Evolutionary conservation across 495 filamentous ascomycete genomes (phyloP), one percentile per base, ranked within the genome.

Genomic region (Parathielavia hyrcaniae): DNA sequence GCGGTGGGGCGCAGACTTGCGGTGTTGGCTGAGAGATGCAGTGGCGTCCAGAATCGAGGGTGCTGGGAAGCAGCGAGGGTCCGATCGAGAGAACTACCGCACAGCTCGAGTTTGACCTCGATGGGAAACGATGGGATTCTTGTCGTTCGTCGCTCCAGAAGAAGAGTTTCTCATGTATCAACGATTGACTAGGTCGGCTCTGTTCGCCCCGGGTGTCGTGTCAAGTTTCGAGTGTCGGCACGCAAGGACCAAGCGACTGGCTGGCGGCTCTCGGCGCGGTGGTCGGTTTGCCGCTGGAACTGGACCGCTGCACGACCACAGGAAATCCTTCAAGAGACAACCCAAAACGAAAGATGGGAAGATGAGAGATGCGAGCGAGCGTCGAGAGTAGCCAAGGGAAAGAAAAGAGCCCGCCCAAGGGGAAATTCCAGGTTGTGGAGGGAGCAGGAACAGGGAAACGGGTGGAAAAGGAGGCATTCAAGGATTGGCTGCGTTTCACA

Each of bases 401-500:
- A 64, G 13, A 61, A 71, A 63, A 62, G 54, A 46, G 59, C 56
- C 62, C 52, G 52, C 26, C 51, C 57, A 64, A 54, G 58, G 60
- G 57, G 64, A 66, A 54, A 30, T 30, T 30, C 6, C 26, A 30
- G 26, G 26, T 30, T 30, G 57, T 53, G 23, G 57, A 61, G 65
- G 63, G 59, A 61, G 61, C 58, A 61, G 58, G 64, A 65, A 64
- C 64, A 64, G 44, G 59, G 60, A 62, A 68, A 47, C 43, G 43
- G 49, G 38, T 67, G 57, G 62, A 69, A 58, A 66, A 65, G 64
- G 69, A 62, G 66, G 61, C 60, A 43, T 64, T 60, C 63, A 66
- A 66, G 64, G 66, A 68, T 64, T 59, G 56, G 50, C 13, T 59
- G 38, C 51, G 65, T 67, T 65, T 64, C 64, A 62, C 38, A 50